Percentiles rank a stretch among this genome's conserved stretches.
These are phyloP conservation scores for Larix kaempferi DNA, from an alignment of 75 land plant species.

Conservation along the genomic window DNA sequence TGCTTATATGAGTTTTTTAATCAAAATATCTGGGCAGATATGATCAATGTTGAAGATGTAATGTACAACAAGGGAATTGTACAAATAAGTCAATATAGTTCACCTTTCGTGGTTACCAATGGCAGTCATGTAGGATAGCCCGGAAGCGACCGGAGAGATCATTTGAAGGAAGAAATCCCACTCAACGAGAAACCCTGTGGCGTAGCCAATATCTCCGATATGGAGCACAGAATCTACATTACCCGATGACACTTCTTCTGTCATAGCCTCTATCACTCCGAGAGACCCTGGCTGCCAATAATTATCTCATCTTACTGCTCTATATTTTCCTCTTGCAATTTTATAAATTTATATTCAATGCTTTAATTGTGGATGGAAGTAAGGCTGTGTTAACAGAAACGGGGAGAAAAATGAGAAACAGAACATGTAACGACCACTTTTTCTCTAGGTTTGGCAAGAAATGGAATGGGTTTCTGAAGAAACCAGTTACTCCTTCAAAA, in stretches of 20 bases:
- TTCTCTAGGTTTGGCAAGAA: no score
- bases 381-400: no score
- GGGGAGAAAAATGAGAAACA: no score
- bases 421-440: no score
- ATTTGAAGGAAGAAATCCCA: constrained; percentile 81
- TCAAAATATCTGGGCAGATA: neutral
- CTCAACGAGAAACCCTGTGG: constrained; percentile 83
- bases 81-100: neutral
- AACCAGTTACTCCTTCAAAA: no score
- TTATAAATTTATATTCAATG: no score
- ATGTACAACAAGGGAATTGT: neutral
- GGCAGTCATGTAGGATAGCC: constrained; percentile 87
- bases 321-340: no score
- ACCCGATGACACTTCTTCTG: constrained; percentile 36
- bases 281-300: constrained; percentile 88
- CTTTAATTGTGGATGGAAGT: no score
- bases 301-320: no score
- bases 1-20: neutral
- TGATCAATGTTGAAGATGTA: neutral
- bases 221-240: constrained; percentile 66
- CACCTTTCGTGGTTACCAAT: constrained; percentile 96
- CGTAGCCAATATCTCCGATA: constrained; percentile 91
- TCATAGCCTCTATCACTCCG: constrained; percentile 53
- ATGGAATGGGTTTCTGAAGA: no score
- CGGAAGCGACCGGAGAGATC: constrained; percentile 66